These are phyloP conservation scores for Trichomonascus vanleenenianus DNA, from an alignment of 805 yeast species.

Conservation along the genomic window DNA sequence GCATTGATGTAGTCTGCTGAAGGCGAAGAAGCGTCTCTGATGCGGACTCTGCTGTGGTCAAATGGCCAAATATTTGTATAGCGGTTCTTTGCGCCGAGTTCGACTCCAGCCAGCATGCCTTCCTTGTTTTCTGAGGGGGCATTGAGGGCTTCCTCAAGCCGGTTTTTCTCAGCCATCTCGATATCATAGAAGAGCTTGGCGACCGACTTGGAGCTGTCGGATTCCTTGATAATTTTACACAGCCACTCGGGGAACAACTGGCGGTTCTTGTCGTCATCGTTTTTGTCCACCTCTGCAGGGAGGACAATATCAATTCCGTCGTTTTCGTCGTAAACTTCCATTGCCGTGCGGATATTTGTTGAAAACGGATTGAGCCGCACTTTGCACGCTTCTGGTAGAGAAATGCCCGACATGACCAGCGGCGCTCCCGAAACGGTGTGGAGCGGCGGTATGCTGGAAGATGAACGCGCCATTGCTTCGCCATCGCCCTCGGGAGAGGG, in stretches of 20 bases:
- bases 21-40: constrained; percentile 10
- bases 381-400: constrained; percentile 17
- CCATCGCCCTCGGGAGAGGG: no score
- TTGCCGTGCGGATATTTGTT: constrained; percentile 21
- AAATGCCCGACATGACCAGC: constrained; percentile 24
- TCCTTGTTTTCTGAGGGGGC: constrained; percentile 11
- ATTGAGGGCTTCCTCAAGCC: constrained; percentile 45
- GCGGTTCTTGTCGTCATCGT: constrained; percentile 3
- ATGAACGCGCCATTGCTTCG: not conserved
- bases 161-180: constrained; percentile 60
- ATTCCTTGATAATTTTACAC: constrained; percentile 28
- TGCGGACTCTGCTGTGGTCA: constrained; percentile 70
- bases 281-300: constrained; percentile 6
- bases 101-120: constrained; percentile 64
- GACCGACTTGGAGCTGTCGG: constrained; percentile 32
- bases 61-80: constrained; percentile 85
- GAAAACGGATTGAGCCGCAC: constrained; percentile 23
- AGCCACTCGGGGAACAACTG: constrained; percentile 50
- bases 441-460: not conserved
- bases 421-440: constrained; percentile 2
- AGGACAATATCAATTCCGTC: constrained; percentile 19
- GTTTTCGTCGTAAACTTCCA: constrained; percentile 22
- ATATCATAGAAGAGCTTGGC: constrained; percentile 54
- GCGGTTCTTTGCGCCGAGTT: constrained; percentile 72
- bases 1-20: constrained; percentile 76